These are phyloP conservation scores for Dillenia suffruticosa DNA, from an alignment of 164 flowering plant species.

Conservation along the genomic window DNA sequence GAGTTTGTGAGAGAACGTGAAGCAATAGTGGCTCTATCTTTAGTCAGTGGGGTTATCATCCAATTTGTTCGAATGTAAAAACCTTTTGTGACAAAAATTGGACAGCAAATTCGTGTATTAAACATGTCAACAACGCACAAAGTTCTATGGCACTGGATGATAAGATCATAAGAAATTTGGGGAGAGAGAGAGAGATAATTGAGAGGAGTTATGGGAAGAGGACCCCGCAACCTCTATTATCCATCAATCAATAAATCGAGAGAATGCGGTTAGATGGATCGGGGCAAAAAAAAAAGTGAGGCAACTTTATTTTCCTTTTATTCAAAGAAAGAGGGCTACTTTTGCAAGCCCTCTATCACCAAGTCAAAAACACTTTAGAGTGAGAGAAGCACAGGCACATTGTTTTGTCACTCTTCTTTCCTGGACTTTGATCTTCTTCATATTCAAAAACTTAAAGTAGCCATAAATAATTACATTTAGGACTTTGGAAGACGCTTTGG, in stretches of 20 bases:
- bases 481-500: constrained; percentile 1
- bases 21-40: no score
- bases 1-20: no score
- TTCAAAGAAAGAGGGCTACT: background rate
- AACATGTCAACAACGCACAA: no score
- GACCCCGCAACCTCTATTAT: background rate
- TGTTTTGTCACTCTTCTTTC: constrained; percentile 11
- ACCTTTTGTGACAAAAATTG: no score
- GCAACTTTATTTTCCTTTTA: constrained; percentile 7
- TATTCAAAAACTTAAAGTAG: background rate
- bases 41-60: no score
- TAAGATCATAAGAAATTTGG: background rate
- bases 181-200: background rate
- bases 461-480: background rate
- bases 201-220: background rate
- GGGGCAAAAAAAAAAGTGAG: constrained; percentile 1
- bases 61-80: no score
- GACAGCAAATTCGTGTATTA: no score
- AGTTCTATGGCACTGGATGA: no score
- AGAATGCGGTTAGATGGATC: constrained; percentile 3
- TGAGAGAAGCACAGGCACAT: constrained; percentile 9
- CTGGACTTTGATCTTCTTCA: no score
- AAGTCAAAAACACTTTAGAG: constrained; percentile 19
- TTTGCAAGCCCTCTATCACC: background rate
- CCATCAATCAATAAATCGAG: background rate